Percentiles rank a stretch among this genome's conserved stretches.
These are phyloP conservation scores for Penicillium taxi DNA, from an alignment of 495 filamentous ascomycete species.

Conservation along the genomic window DNA sequence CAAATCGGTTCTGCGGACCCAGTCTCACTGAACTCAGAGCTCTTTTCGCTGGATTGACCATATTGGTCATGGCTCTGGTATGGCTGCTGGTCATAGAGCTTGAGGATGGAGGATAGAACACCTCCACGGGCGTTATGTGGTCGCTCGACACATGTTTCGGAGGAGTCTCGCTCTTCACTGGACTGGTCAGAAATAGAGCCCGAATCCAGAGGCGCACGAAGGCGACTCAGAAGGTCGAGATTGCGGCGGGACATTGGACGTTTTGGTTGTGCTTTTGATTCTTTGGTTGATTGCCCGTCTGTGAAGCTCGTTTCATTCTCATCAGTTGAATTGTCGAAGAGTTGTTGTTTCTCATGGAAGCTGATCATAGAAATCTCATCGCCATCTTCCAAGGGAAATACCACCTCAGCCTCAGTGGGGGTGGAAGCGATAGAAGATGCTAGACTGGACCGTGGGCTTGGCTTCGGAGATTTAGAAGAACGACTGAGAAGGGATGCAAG, in stretches of 20 bases:
- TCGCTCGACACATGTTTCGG: slow-evolving; percentile 58
- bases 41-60: slow-evolving; percentile 29
- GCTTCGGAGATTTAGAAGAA: slow-evolving; percentile 25
- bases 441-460: slow-evolving; percentile 22
- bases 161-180: slow-evolving; percentile 52
- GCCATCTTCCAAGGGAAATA: slow-evolving; percentile 24
- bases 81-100: slow-evolving; percentile 52
- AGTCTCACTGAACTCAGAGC: slow-evolving; percentile 25
- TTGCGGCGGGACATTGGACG: slow-evolving; percentile 36
- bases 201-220: slow-evolving; percentile 30
- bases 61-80: slow-evolving; percentile 22
- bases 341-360: slow-evolving; percentile 29
- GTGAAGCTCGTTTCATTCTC: slow-evolving; percentile 29
- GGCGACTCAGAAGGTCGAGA: slow-evolving; percentile 28
- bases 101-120: slow-evolving; percentile 69
- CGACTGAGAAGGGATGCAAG: slow-evolving; percentile 30
- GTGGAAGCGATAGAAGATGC: slow-evolving; percentile 26
- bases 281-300: slow-evolving; percentile 25
- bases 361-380: slow-evolving; percentile 36
- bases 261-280: slow-evolving; percentile 27
- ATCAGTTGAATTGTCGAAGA: slow-evolving; percentile 22
- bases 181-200: slow-evolving; percentile 48
- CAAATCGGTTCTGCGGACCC: slow-evolving; percentile 32
- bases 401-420: slow-evolving; percentile 26
- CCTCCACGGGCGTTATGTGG: slow-evolving; percentile 68